Base-by-base conservation (phyloP, 495 filamentous ascomycete genomes). In the Xylaria longipes region DNA sequence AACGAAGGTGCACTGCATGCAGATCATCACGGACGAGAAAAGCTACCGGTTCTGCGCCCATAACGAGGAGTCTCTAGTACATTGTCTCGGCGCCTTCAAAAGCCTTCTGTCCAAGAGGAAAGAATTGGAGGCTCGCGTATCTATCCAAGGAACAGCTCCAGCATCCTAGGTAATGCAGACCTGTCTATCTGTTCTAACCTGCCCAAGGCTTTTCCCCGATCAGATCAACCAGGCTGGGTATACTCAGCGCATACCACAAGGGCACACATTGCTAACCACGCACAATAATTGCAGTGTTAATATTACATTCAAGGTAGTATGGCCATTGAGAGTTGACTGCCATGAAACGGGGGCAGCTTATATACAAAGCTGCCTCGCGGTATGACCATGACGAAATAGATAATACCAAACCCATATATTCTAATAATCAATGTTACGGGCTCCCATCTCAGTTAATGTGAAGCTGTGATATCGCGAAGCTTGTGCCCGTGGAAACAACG, bases 21-120 rank as follows among this genome's bases (percentile, higher is more conserved):
- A 99, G 79, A 88, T 98, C 75, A 97, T 99, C 81, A 92, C 92
- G 57, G 95, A 97, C 73, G 95, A 97, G 76, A 95, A 97, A 81
- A 94, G 89, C 65, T 97, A 95, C 72, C 90, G 93, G 48, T 95
- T 97, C 71, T 96, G 92, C 78, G 91, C 93, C 1, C 81, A 87
- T 25, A 89, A 92, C 76, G 96, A 99, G 81, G 95, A 97, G 73
- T 82, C 87, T 25, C 83, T 98, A 54, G 90, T 94, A 14, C 91
- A 91, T 72, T 97, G 93, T 84, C 84, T 98, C 2, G 96, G 97
- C 0, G 92, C 93, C 1, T 84, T 98, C 77, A 98, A 98, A 82
- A 97, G 94, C 79, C 86, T 97, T 68, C 82, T 98, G 56, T 90
- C 86, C 78, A 94, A 89, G 88, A 87, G 89, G 65, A 90, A 83